These are phyloP conservation scores for Canariomyces notabilis DNA, from an alignment of 2,329 filamentous ascomycete genomes.

Conservation along the genomic window DNA sequence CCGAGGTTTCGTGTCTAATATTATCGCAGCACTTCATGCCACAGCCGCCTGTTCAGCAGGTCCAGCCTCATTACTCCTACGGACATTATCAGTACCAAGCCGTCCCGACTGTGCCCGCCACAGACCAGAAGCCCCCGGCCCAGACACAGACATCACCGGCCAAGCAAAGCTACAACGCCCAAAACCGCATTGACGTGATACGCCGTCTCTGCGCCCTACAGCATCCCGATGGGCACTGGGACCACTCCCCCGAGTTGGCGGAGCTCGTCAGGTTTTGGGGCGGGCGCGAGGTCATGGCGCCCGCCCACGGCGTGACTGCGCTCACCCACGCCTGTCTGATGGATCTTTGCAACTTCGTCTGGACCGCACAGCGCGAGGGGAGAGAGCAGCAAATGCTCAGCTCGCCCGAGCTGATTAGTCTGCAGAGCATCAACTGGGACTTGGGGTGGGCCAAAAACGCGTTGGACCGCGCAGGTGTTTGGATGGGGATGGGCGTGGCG, in stretches of 20 bases:
- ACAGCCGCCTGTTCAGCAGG: background rate
- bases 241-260: slow-evolving; percentile 14
- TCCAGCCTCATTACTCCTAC: background rate
- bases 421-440: slow-evolving; percentile 22
- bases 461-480: slow-evolving; percentile 10
- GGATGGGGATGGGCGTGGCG: slow-evolving; percentile 1
- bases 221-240: slow-evolving; percentile 18
- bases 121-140: background rate
- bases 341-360: slow-evolving; percentile 18
- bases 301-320: slow-evolving; percentile 15
- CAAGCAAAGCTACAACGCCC: slow-evolving; percentile 7
- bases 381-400: slow-evolving; percentile 14
- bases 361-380: slow-evolving; percentile 20
- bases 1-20: background rate
- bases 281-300: slow-evolving; percentile 7
- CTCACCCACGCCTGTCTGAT: slow-evolving; percentile 18
- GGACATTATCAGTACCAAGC: slow-evolving; percentile 3
- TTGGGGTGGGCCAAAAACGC: slow-evolving; percentile 15
- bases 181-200: slow-evolving; percentile 21
- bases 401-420: slow-evolving; percentile 13
- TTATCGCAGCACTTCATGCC: background rate
- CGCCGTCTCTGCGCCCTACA: slow-evolving; percentile 19
- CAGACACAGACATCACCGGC: background rate
- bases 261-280: slow-evolving; percentile 15
- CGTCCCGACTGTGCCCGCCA: slow-evolving; percentile 1